These are phyloP conservation scores for Rhododendron griersonianum DNA, from an alignment of 148 eudicot species.

Conservation along the genomic window DNA sequence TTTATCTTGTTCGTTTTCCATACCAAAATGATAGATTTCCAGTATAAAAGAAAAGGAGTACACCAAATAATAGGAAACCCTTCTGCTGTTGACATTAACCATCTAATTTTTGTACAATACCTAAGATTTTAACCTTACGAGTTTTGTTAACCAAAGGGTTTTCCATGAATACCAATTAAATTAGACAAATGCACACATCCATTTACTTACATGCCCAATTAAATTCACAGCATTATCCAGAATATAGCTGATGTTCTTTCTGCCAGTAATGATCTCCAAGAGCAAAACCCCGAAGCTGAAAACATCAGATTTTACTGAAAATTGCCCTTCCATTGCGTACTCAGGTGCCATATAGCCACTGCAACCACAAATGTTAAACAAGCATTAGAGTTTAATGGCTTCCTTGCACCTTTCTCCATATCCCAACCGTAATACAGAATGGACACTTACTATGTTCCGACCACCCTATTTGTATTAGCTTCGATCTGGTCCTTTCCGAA, in stretches of 20 bases:
- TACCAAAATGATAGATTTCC: neutral
- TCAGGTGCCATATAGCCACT: constrained; percentile 69
- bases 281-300: constrained; percentile 55
- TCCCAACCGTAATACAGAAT: constrained; percentile 25
- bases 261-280: constrained; percentile 45
- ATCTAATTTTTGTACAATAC: neutral
- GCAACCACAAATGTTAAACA: constrained; percentile 4
- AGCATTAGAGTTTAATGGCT: constrained; percentile 17
- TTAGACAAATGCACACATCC: neutral
- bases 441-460: constrained; percentile 1
- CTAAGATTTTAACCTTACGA: neutral
- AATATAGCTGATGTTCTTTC: constrained; percentile 40
- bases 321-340: constrained; percentile 48
- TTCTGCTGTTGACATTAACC: neutral
- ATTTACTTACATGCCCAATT: constrained; percentile 54
- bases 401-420: neutral
- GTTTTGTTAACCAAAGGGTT: neutral
- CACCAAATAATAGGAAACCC: neutral
- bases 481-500: neutral
- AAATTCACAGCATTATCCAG: constrained; percentile 37
- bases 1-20: neutral
- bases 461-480: neutral
- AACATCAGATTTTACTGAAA: constrained; percentile 51
- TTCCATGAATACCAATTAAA: neutral
- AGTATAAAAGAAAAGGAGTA: neutral